These are phyloP conservation scores for Lactifluus hygrophoroides DNA, from an alignment of 768 basidiomycete genomes.

Conservation along the genomic window DNA sequence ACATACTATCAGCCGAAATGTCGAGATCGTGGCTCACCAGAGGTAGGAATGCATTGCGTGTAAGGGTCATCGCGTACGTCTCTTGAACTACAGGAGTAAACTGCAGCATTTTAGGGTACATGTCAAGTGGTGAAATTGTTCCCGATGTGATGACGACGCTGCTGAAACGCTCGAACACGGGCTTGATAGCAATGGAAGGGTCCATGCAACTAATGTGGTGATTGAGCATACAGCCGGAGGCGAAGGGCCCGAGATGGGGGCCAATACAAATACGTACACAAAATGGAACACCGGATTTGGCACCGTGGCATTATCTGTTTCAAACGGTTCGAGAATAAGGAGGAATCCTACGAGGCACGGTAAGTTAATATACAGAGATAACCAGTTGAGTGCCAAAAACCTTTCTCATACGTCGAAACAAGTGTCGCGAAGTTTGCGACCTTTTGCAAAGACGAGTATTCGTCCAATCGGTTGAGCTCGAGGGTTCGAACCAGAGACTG, in stretches of 20 bases:
- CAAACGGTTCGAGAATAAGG: conserved; percentile 94
- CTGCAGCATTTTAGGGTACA: conserved; percentile 99
- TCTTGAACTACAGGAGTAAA: conserved; percentile 97
- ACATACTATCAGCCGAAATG: neutral
- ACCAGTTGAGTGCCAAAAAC: conserved; percentile 30
- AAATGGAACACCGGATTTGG: conserved; percentile 99
- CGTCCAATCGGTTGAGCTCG: conserved; percentile 83
- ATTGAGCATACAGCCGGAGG: neutral
- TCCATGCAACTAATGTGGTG: conserved; percentile 74
- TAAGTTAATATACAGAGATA: neutral
- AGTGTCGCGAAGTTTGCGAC: conserved; percentile 94
- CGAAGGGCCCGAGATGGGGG: conserved; percentile 19
- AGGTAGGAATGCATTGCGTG: conserved; percentile 92
- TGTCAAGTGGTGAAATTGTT: conserved; percentile 96
- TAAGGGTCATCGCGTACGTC: conserved; percentile 95
- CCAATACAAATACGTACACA: conserved; percentile 45
- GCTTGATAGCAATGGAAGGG: conserved; percentile 94
- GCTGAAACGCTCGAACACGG: conserved; percentile 96
- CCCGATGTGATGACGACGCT: conserved; percentile 98
- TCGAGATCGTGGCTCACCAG: conserved; percentile 43
- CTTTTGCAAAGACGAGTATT: conserved; percentile 87
- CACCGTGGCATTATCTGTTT: conserved; percentile 96
- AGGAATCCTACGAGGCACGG: conserved; percentile 63
- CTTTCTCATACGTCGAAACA: conserved; percentile 97
- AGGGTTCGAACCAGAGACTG: conserved; percentile 91